Conservation (phyloP, 2,329 filamentous ascomycete genomes). For the Trichoderma oligosporum region DNA sequence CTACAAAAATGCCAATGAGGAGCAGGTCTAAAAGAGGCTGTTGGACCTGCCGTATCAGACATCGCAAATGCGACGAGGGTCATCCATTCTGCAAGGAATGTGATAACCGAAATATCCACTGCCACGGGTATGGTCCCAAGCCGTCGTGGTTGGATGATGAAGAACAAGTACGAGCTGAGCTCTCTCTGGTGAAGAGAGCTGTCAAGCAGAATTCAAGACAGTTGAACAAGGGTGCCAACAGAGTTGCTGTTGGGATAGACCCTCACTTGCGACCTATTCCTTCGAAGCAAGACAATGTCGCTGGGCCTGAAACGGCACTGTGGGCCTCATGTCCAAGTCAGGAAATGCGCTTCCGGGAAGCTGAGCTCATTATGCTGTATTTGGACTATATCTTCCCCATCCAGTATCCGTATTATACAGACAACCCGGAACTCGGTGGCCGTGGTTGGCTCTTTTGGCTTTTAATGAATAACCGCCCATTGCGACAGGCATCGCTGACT, state of each 20-base stretch:
- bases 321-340: slow-evolving; percentile 13
- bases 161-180: slow-evolving; percentile 9
- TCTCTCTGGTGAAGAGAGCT: slow-evolving; percentile 10
- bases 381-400: slow-evolving; percentile 16
- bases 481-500: slow-evolving; percentile 9
- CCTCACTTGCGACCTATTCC: slow-evolving; percentile 1
- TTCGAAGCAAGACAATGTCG: not conserved
- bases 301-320: slow-evolving; percentile 1
- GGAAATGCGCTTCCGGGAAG: slow-evolving; percentile 13
- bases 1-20: slow-evolving; percentile 3
- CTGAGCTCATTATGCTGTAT: slow-evolving; percentile 18
- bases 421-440: slow-evolving; percentile 8
- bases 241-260: not conserved
- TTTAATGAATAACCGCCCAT: slow-evolving; percentile 6
- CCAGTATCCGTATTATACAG: slow-evolving; percentile 13
- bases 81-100: slow-evolving; percentile 11
- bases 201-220: slow-evolving; percentile 14
- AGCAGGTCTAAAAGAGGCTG: slow-evolving; percentile 15
- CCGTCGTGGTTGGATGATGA: slow-evolving; percentile 9
- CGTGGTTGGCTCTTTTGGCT: slow-evolving; percentile 16
- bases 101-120: slow-evolving; percentile 13
- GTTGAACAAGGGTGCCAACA: slow-evolving; percentile 4
- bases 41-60: slow-evolving; percentile 16
- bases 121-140: slow-evolving; percentile 11
- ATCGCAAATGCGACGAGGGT: slow-evolving; percentile 15